Base-by-base conservation (phyloP, 352 stramenopile genomes). In the Globisporangium megalacanthum region DNA sequence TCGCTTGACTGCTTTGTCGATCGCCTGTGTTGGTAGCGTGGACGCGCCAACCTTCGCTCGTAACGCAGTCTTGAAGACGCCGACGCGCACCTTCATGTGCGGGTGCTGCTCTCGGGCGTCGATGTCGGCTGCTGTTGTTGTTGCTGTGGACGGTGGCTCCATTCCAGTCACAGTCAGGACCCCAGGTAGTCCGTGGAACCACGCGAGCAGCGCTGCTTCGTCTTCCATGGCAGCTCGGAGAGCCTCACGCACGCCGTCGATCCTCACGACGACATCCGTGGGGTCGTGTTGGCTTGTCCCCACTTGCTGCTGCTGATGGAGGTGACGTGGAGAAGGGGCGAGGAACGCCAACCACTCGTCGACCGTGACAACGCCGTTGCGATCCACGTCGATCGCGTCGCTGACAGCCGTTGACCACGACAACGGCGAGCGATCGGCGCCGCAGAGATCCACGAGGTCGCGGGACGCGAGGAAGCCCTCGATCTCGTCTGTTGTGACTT, bases 1-100 rank as follows among this genome's bases (percentile, higher is more conserved):
- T 22, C 54, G 63, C n/a, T 70, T 65, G 5, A 79, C 55, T 0
- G 70, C 70, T 19, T 56, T 58, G 25, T 88, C 68, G 11, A 88
- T 66, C 22, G 48, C 66, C 22, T 52, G 49, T 15, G 42, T 68
- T 33, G 41, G 61, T 54, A 65, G 1, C 1, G 17, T 46, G 35
- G 42, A 62, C 41, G 49, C 19, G 39, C 62, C 25, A 11, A 65
- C 11, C 35, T 57, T 53, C n/a, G 64, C 41, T 4, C 70, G 64
- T 4, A 90, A n/a, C 0, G 73, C 72, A 6, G 60, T 73, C 60
- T 88, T 88, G 44, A 90, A 79, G 25, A 88, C 83, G 8, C 57
- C 56, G 4, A 77, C 60, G 6, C 83, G 76, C 36, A 92, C 54
- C 65, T 87, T 87, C 44, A 60, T 64, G 39, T 75, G 59, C 20